phyloP scores from a whole-genome alignment of 2,329 filamentous ascomycete species.

The Microdochium bolleyi region DNA sequence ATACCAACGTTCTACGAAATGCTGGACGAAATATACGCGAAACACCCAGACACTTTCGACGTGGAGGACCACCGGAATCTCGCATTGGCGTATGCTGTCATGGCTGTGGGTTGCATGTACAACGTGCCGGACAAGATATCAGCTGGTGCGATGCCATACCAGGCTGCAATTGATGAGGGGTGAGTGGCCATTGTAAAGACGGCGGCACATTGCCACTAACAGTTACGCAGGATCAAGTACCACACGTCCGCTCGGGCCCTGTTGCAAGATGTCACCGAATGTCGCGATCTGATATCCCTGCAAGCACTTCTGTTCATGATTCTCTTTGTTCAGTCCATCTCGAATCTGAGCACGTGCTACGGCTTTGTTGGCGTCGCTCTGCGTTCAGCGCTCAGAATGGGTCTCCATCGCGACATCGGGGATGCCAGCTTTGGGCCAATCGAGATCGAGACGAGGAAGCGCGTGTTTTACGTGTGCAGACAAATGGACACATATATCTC shows the following conservation, averaged over 20 bases:
- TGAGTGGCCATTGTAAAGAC: constrained; percentile 19
- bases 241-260: constrained; percentile 61
- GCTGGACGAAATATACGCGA: constrained; percentile 61
- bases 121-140: constrained; percentile 18
- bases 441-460: constrained; percentile 54
- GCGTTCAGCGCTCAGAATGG: constrained; percentile 67
- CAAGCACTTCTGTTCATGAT: constrained; percentile 76
- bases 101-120: constrained; percentile 55
- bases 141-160: constrained; percentile 16
- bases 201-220: constrained; percentile 10
- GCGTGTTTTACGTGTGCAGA: constrained; percentile 60
- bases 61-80: constrained; percentile 51
- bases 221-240: constrained; percentile 56
- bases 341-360: constrained; percentile 73
- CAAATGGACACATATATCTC: constrained; percentile 67
- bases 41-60: constrained; percentile 42
- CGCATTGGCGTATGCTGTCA: constrained; percentile 50
- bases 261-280: constrained; percentile 58
- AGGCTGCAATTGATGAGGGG: constrained; percentile 45
- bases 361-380: constrained; percentile 73
- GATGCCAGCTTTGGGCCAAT: constrained; percentile 55
- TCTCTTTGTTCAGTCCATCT: constrained; percentile 71
- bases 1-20: constrained; percentile 62
- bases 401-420: constrained; percentile 65
- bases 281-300: constrained; percentile 64